These are phyloP conservation scores for Tulasnella sp. DNA, from an alignment of 768 basidiomycete genomes.

Conservation along the genomic window DNA sequence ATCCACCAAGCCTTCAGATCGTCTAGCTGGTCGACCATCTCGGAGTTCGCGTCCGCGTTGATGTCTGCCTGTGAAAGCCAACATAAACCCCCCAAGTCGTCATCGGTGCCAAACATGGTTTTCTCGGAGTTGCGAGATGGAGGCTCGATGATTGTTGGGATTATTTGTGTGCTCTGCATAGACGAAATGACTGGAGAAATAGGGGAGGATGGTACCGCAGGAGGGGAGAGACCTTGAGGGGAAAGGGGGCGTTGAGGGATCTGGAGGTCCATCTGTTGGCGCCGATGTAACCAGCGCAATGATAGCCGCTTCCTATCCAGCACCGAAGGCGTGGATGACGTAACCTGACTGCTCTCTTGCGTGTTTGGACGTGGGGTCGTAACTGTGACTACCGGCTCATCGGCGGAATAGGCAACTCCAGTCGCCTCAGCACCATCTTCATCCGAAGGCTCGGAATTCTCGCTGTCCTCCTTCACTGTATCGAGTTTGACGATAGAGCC, in stretches of 20 bases:
- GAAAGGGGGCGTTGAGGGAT: background rate
- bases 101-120: no score
- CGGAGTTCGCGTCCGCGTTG: no score
- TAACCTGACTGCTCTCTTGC: background rate
- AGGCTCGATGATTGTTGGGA: no score
- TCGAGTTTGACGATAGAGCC: background rate
- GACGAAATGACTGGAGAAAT: no score
- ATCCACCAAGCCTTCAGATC: background rate
- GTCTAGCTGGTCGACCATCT: constrained; percentile 5
- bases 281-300: background rate
- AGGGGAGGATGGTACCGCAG: no score
- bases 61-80: no score
- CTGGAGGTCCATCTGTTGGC: background rate
- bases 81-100: background rate
- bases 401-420: background rate
- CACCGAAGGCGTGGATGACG: background rate
- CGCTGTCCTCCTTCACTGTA: background rate
- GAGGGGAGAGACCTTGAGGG: no score
- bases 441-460: background rate
- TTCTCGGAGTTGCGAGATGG: constrained; percentile 31
- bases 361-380: background rate
- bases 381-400: background rate
- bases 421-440: background rate
- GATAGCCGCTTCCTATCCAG: background rate
- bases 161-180: no score